Evolutionary conservation across 2,329 filamentous ascomycete genomes (phyloP).

Genomic region (Mycosphaerella sp.): DNA sequence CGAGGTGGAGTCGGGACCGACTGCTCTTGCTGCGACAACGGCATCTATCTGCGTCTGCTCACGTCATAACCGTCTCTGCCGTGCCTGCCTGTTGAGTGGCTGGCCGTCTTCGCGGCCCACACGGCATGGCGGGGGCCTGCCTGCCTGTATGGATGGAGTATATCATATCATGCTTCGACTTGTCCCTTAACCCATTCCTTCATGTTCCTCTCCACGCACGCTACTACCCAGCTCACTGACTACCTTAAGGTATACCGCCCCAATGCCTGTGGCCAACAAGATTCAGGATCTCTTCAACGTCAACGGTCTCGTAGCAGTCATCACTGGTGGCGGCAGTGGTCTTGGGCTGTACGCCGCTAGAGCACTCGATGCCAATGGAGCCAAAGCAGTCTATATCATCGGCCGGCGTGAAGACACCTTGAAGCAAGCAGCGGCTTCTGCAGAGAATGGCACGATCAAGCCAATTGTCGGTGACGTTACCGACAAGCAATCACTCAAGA

Average conservation of each 20-base stretch:
- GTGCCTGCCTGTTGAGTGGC: no score
- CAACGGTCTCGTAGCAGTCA: conserved; percentile 47
- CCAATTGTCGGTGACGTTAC: conserved; percentile 44
- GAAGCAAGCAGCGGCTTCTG: conserved; percentile 39
- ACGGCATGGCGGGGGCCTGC: no score
- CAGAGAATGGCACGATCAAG: conserved; percentile 37
- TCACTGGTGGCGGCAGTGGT: conserved; percentile 52
- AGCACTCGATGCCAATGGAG: conserved; percentile 43
- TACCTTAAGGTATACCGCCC: background rate
- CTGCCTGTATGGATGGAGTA: no score
- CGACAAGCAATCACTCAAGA: conserved; percentile 37
- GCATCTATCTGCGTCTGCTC: background rate
- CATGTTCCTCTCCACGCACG: no score
- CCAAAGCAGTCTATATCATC: conserved; percentile 49
- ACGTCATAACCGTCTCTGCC: background rate
- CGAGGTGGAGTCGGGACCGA: background rate
- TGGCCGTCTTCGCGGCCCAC: no score
- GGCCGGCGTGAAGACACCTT: conserved; percentile 45
- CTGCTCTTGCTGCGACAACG: background rate
- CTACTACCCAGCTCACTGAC: background rate
- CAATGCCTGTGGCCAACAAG: conserved; percentile 18
- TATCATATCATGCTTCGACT: no score
- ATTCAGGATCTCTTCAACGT: conserved; percentile 40
- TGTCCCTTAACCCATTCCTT: no score
- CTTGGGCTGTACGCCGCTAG: conserved; percentile 43